Base-by-base conservation (phyloP, 805 yeast species). In the Metschnikowia cerradonensis region DNA sequence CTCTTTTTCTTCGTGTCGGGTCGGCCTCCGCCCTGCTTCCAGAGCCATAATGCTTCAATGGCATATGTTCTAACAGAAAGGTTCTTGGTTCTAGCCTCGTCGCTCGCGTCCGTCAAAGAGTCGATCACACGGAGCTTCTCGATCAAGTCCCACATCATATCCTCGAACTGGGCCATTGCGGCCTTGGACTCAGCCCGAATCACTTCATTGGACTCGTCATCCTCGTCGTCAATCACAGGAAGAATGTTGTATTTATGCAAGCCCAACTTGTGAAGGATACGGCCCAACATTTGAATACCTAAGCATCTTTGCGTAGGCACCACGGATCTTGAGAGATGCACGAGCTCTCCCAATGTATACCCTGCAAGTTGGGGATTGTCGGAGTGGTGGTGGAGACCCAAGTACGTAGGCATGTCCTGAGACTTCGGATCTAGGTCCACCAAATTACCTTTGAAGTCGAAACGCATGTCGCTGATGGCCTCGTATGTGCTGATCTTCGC, bases 311-410 rank as follows among this genome's bases (percentile, higher is more conserved):
- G 99, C 0, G 95, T 83, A 1, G 95, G 82, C 49, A 86, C 81
- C 1, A 86, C 80, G 1, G 96, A 88, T 55, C 96, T 75, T 4
- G 90, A 71, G 44, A 89, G 76, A 58, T 86, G 94, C 1, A 86
- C 85, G 47, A 94, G 73, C 64, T 94, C 99, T 0, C 81, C 74
- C 22, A 94, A 64, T 0, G 97, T 91, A 66, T 94, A 94, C 0
- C 99, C 99, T 0, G 98, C 96, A 47, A 91, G 73, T 41, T 84
- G 83, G 0, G 98, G 97, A 44, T 86, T 83, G 10, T 86, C 89
- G 0, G 97, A 79, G 67, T 94, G 99, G 65, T 94, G 98, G 61
- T 90, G 97, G 23, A 94, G 76, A 0, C 96, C 99, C 37, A 78
- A 63, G 37, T 75, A 71, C 0, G 84, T 75, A 2, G 86, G 82